These are phyloP conservation scores for Ricinus communis DNA, from an alignment of 345 rosid species.

Conservation along the genomic window DNA sequence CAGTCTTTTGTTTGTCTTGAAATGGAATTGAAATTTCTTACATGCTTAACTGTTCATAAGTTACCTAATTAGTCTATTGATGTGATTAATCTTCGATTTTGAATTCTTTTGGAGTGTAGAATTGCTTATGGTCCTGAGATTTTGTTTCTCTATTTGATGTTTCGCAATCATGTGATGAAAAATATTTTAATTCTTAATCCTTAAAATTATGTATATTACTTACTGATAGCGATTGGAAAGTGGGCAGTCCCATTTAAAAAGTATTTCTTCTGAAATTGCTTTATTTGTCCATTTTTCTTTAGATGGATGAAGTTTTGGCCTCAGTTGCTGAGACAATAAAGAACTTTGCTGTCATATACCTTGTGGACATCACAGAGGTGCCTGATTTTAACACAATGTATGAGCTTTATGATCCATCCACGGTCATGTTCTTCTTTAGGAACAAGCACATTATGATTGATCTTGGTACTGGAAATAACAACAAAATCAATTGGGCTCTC, in stretches of 20 bases:
- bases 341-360: constrained; percentile 95
- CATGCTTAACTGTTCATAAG: neutral
- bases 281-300: neutral
- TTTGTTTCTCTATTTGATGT: neutral
- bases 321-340: constrained; percentile 90
- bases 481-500: constrained; percentile 97
- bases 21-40: neutral
- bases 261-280: no score
- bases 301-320: constrained; percentile 95
- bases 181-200: no score
- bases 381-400: constrained; percentile 97
- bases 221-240: no score
- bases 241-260: no score
- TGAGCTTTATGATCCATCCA: constrained; percentile 88
- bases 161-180: no score
- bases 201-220: no score
- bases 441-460: constrained; percentile 98
- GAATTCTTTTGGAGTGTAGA: neutral
- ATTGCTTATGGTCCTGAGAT: neutral
- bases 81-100: neutral
- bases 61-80: neutral
- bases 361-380: constrained; percentile 86
- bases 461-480: constrained; percentile 96
- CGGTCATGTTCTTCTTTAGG: constrained; percentile 96
- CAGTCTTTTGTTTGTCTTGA: no score